A percentile compares a stretch with the other conserved stretches of the same genome.
phyloP scores from a whole-genome alignment of 345 rosid species.

The Hypericum androsaemum region DNA sequence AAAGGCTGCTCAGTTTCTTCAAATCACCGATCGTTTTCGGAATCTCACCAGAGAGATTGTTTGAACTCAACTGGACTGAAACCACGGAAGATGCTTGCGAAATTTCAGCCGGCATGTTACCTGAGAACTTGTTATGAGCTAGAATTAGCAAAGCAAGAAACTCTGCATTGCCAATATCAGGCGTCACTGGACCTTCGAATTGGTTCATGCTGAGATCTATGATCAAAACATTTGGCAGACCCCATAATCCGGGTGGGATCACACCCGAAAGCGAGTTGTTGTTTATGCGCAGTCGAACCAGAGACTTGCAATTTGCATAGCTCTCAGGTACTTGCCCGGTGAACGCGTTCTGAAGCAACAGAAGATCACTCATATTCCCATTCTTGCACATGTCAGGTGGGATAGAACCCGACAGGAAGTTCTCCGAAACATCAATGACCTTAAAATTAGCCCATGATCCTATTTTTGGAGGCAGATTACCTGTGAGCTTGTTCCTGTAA shows the following conservation, averaged over 20 bases:
- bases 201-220: neutral
- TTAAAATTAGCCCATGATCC: neutral
- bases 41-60: neutral
- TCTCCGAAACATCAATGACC: neutral
- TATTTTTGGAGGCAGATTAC: too few relatives aligned
- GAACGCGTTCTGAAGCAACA: neutral
- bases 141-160: neutral
- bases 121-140: neutral
- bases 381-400: slow-evolving; percentile 1
- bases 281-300: neutral
- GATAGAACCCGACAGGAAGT: neutral
- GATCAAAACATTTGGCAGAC: neutral
- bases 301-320: neutral
- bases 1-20: neutral
- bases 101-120: neutral
- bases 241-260: neutral
- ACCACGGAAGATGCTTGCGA: neutral
- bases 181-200: neutral
- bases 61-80: too few relatives aligned
- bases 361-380: neutral
- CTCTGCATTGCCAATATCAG: neutral
- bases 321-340: neutral
- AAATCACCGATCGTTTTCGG: neutral
- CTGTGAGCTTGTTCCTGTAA: neutral
- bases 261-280: neutral